Conservation (phyloP, 257 asterid genomes). For the Primulina huaijiensis region DNA sequence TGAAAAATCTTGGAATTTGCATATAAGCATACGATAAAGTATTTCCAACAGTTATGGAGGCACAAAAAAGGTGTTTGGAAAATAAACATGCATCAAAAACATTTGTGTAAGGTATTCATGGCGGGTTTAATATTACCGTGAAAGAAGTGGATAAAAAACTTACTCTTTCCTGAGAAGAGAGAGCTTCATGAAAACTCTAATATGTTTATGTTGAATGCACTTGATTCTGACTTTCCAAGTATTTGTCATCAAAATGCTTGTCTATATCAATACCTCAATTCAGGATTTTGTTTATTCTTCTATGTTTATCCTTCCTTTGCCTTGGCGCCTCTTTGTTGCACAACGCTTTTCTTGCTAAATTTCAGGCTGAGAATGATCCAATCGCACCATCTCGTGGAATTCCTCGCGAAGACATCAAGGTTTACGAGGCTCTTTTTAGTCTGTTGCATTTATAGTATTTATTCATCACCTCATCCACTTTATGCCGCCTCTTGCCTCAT, state of each 20-base stretch:
- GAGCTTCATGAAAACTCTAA: not conserved
- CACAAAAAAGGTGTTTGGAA: not conserved
- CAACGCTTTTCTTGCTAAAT: slow-evolving; percentile 16
- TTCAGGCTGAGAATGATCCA: slow-evolving; percentile 97
- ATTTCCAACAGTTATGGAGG: not conserved
- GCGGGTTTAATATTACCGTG: not conserved
- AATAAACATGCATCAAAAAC: not conserved
- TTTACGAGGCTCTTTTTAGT: slow-evolving; percentile 23
- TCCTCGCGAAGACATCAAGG: slow-evolving; percentile 89
- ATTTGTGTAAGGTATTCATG: not conserved
- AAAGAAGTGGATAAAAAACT: not conserved
- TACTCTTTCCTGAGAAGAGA: not conserved
- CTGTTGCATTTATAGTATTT: slow-evolving; percentile 17
- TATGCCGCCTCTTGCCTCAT: not conserved
- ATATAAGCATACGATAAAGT: not conserved
- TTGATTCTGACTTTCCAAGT: not conserved
- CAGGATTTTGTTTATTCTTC: slow-evolving; percentile 7
- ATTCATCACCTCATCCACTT: not conserved
- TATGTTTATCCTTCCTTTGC: slow-evolving; percentile 1
- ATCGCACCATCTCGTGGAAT: slow-evolving; percentile 94
- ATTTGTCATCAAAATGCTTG: slow-evolving; percentile 5
- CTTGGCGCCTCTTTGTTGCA: not conserved
- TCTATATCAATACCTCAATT: not conserved
- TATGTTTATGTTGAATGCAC: not conserved
- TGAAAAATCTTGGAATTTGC: not conserved